Conservation (phyloP, 2,329 filamentous ascomycete species). For the Cephalotrichum gorgonifer region DNA sequence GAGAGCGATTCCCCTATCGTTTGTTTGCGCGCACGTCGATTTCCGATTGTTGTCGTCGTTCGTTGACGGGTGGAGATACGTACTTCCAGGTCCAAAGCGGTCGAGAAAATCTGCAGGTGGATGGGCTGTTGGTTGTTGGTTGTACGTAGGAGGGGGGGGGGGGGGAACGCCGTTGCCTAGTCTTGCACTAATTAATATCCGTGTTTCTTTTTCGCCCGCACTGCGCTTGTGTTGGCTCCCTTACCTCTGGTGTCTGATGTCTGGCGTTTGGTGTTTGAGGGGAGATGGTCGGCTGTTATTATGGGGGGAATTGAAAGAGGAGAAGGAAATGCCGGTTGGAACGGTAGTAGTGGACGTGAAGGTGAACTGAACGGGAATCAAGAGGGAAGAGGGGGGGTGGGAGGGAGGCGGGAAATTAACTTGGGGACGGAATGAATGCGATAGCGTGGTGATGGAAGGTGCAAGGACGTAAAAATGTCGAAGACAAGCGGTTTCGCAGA, state of each 20-base stretch:
- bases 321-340: neutral
- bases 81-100: constrained; percentile 5
- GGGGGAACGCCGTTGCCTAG: neutral
- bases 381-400: neutral
- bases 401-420: constrained; percentile 1
- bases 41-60: too few relatives aligned
- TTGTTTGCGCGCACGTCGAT: neutral
- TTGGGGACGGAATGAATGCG: constrained; percentile 2
- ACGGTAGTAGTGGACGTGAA: constrained; percentile 2
- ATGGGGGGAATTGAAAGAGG: neutral
- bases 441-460: constrained; percentile 1
- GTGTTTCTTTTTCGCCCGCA: too few relatives aligned
- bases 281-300: too few relatives aligned
- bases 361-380: neutral
- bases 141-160: constrained; percentile 1
- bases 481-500: neutral
- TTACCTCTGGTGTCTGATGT: too few relatives aligned
- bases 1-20: constrained; percentile 4
- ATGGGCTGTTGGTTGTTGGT: neutral
- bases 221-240: too few relatives aligned
- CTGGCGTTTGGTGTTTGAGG: too few relatives aligned
- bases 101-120: constrained; percentile 4
- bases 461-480: constrained; percentile 1
- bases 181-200: neutral
- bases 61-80: constrained; percentile 1